Evolutionary conservation across 805 yeast species (phyloP).

Genomic region (Spathaspora arborariae): DNA sequence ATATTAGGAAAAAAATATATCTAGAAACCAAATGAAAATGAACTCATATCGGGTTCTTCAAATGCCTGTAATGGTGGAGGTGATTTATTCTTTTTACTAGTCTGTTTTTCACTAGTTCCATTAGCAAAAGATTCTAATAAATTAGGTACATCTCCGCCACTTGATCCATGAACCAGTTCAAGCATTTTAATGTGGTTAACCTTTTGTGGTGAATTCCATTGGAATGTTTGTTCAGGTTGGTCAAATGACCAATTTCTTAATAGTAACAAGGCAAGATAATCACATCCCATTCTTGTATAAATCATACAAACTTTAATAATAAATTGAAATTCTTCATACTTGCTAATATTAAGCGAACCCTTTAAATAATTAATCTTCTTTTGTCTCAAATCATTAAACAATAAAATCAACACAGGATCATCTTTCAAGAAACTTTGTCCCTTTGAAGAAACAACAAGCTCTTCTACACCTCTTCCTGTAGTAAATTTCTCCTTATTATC

Average conservation of each 20-base stretch:
- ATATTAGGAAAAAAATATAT: not conserved
- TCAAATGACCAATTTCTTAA: slow-evolving; percentile 66
- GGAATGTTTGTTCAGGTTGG: slow-evolving; percentile 8
- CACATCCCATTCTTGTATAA: slow-evolving; percentile 89
- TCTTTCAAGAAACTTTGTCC: slow-evolving; percentile 49
- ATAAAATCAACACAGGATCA: slow-evolving; percentile 74
- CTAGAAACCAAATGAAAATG: slow-evolving; percentile 49
- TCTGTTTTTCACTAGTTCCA: not conserved
- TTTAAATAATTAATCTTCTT: slow-evolving; percentile 46
- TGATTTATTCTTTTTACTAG: slow-evolving; percentile 2
- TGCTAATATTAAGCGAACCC: slow-evolving; percentile 45
- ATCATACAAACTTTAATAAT: slow-evolving; percentile 61
- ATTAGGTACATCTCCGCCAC: slow-evolving; percentile 2
- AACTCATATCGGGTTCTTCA: slow-evolving; percentile 74
- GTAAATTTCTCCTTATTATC: slow-evolving; percentile 17
- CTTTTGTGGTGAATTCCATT: slow-evolving; percentile 3
- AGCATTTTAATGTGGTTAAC: not conserved
- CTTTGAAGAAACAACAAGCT: slow-evolving; percentile 7
- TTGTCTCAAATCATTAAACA: slow-evolving; percentile 60
- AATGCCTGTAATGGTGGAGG: slow-evolving; percentile 53
- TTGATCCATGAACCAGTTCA: not conserved
- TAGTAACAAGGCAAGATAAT: slow-evolving; percentile 62
- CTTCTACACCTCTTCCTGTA: slow-evolving; percentile 7
- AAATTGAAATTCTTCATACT: slow-evolving; percentile 53
- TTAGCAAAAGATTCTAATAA: not conserved